Conservation (phyloP, 2,329 filamentous ascomycete genomes). For the Epichloe elymi region DNA sequence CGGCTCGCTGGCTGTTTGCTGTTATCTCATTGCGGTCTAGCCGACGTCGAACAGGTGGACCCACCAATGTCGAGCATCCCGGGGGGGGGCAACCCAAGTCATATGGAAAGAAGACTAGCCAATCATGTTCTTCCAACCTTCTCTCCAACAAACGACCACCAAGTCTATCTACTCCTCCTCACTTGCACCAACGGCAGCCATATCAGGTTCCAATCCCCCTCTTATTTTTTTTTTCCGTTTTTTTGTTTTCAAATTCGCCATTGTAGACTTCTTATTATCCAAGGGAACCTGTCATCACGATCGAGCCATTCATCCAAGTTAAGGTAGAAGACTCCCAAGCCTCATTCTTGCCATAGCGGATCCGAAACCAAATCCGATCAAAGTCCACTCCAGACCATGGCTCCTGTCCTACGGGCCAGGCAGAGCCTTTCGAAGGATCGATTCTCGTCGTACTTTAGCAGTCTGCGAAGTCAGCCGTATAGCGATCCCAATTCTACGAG, state of each 20-base stretch:
- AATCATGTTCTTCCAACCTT: neutral
- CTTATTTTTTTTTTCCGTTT: no score
- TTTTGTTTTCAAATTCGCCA: no score
- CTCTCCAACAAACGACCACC: neutral
- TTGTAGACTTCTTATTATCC: no score
- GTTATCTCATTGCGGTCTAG: neutral
- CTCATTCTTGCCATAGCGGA: no score
- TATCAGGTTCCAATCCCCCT: neutral
- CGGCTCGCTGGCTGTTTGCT: neutral
- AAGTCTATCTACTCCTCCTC: neutral
- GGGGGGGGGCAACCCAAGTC: no score
- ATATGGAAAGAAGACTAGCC: neutral
- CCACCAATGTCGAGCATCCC: neutral
- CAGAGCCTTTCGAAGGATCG: conserved; percentile 54
- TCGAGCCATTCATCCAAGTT: no score
- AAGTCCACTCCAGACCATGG: conserved; percentile 18
- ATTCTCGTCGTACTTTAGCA: conserved; percentile 53
- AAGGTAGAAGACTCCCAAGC: no score
- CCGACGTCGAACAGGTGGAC: neutral
- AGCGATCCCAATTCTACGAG: conserved; percentile 44
- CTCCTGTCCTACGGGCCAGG: conserved; percentile 29
- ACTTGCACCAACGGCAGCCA: neutral
- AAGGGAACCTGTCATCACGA: no score
- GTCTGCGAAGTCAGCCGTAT: conserved; percentile 59
- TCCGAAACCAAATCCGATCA: neutral